Base-by-base conservation (phyloP, 805 yeast genomes). In the Ogataea pini region DNA sequence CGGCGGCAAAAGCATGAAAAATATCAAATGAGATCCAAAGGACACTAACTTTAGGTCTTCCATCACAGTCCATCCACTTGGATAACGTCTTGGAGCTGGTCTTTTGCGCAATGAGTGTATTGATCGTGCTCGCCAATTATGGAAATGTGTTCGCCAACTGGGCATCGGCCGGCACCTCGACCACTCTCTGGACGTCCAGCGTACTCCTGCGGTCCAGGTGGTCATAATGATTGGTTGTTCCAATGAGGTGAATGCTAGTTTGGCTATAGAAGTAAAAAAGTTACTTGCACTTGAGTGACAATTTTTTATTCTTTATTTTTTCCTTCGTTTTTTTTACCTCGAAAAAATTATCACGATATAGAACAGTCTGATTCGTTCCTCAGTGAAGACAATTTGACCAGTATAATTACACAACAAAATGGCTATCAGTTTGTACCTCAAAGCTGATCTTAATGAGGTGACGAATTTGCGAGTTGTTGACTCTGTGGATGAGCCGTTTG, bases 401-500 rank as follows among this genome's bases (percentile, higher is more conserved):
- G 8, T 28, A 13, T 8, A 28, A 28, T 28, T 28, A 13, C n/a
- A 9, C 27, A 24, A 5, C 34, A 31, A 31, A 31, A 63, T 63
- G 67, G 65, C 57, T 7, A 52, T 55, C 16, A 56, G 53, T 37
- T 57, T 73, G 19, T 61, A 56, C n/a, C 47, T 73, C 7, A 59
- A 60, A 7, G 77, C 76, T 4, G 68, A 63, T 13, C 49, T 73
- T 9, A 61, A 55, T 41, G 70, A 70, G 13, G 67, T 73, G 27
- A 66, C 72, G 0, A 62, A 61, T 16, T 51, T 62, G 8, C 68
- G 69, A 39, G 86, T 92, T 3, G 65, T 72, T 2, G 96, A 92
- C 60, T 65, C 81, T 0, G 71, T 75, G 2, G 72, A 70, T 9
- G 56, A 68, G 1, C 92, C 94, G 0, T 89, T 82, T 58, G 89